phyloP scores from a whole-genome alignment of 2,329 filamentous ascomycete genomes.

The Phialophora macrospora region DNA sequence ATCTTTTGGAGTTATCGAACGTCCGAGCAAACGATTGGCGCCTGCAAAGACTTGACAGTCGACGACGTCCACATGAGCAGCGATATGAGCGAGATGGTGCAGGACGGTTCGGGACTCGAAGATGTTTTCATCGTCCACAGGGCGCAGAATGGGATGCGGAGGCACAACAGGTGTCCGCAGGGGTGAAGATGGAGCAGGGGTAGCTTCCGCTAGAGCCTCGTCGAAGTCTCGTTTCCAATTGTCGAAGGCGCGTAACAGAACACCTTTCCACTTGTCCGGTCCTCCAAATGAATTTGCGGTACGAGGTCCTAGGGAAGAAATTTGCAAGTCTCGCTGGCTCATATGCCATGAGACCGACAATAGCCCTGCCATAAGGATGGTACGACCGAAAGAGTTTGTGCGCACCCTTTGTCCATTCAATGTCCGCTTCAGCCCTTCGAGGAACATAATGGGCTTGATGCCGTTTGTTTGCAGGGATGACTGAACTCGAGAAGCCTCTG shows the following conservation, averaged over 20 bases:
- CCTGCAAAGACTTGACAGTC: slow-evolving; percentile 96
- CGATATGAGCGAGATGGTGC: slow-evolving; percentile 95
- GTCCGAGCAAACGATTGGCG: slow-evolving; percentile 80
- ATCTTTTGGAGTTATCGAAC: slow-evolving; percentile 81
- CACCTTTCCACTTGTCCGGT: slow-evolving; percentile 86
- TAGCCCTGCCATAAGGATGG: slow-evolving; percentile 90
- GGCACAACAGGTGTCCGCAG: slow-evolving; percentile 56
- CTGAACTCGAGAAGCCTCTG: slow-evolving; percentile 84
- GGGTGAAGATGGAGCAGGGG: slow-evolving; percentile 42
- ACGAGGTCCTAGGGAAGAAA: slow-evolving; percentile 72
- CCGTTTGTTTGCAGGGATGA: slow-evolving; percentile 78
- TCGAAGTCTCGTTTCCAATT: slow-evolving; percentile 94
- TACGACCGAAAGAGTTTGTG: slow-evolving; percentile 91
- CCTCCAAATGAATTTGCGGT: slow-evolving; percentile 80
- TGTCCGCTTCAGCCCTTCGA: slow-evolving; percentile 88
- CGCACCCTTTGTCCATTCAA: slow-evolving; percentile 82
- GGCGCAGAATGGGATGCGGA: slow-evolving; percentile 42
- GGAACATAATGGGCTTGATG: slow-evolving; percentile 81
- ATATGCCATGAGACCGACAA: slow-evolving; percentile 96
- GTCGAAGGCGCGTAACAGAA: slow-evolving; percentile 86
- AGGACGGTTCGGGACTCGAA: slow-evolving; percentile 88
- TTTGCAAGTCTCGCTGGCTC: slow-evolving; percentile 92
- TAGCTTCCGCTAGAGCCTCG: slow-evolving; percentile 69
- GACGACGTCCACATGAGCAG: slow-evolving; percentile 96
- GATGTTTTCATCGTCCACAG: slow-evolving; percentile 68